phyloP scores from a whole-genome alignment of 352 stramenopile genomes.

The Phytophthora multivora region DNA sequence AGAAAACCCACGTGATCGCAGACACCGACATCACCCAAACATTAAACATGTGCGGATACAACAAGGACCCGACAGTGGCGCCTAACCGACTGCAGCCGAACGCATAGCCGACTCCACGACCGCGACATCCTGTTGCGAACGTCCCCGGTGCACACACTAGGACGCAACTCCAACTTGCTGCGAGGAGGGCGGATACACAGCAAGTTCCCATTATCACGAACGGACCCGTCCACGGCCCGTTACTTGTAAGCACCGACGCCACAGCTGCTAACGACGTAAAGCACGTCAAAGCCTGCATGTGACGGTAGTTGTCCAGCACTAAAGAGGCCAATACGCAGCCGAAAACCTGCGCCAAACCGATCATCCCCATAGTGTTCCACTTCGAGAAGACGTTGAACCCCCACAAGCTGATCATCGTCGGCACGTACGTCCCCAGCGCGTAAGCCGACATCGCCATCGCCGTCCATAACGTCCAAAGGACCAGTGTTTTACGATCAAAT shows the following conservation, averaged over 20 bases:
- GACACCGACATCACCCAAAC: slow-evolving; percentile 27
- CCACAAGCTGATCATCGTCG: slow-evolving; percentile 33
- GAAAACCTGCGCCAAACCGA: slow-evolving; percentile 15
- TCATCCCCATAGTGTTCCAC: slow-evolving; percentile 16
- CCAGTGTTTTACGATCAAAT: slow-evolving; percentile 7
- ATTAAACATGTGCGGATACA: slow-evolving; percentile 36
- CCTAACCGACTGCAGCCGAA: slow-evolving; percentile 27
- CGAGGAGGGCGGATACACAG: slow-evolving; percentile 14
- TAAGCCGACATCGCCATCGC: slow-evolving; percentile 34
- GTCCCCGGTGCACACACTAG: slow-evolving; percentile 20
- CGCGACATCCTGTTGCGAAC: slow-evolving; percentile 13
- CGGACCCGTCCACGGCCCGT: slow-evolving; percentile 15
- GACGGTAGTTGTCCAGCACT: slow-evolving; percentile 14
- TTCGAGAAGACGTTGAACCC: slow-evolving; percentile 31
- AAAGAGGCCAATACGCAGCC: slow-evolving; percentile 19
- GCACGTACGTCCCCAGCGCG: slow-evolving; percentile 29
- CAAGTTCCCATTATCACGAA: slow-evolving; percentile 12
- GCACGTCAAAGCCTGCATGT: slow-evolving; percentile 7
- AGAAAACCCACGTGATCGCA: slow-evolving; percentile 25
- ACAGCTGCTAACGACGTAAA: slow-evolving; percentile 5
- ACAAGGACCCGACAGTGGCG: slow-evolving; percentile 8
- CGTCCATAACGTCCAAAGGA: slow-evolving; percentile 37
- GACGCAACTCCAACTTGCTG: slow-evolving; percentile 27
- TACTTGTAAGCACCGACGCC: slow-evolving; percentile 5
- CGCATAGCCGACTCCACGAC: slow-evolving; percentile 20